Evolutionary conservation across 441 rosid genomes (phyloP).

Genomic region (California macrophylla): DNA sequence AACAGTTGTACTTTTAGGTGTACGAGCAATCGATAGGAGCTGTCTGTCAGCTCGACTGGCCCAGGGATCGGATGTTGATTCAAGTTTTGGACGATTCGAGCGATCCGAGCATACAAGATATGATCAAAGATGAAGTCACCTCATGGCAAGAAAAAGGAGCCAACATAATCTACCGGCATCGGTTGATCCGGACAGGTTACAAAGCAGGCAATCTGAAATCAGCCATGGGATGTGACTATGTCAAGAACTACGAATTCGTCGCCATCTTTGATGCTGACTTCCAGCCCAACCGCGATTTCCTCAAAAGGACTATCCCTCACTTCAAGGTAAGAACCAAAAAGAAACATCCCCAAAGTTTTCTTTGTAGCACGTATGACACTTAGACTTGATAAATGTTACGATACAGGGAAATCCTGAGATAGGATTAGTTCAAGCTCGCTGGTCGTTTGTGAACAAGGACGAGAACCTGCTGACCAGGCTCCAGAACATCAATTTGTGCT

Average conservation of each 20-base stretch:
- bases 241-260: slow-evolving; percentile 56
- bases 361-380: no score
- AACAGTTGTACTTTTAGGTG: slow-evolving; percentile 23
- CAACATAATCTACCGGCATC: slow-evolving; percentile 54
- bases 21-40: slow-evolving; percentile 60
- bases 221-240: slow-evolving; percentile 67
- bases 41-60: slow-evolving; percentile 65
- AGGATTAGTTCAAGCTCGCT: slow-evolving; percentile 81
- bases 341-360: no score
- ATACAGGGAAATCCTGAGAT: slow-evolving; percentile 52
- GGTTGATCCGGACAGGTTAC: slow-evolving; percentile 67
- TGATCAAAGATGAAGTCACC: slow-evolving; percentile 55
- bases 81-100: slow-evolving; percentile 70
- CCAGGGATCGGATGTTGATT: slow-evolving; percentile 51
- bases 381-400: no score
- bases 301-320: slow-evolving; percentile 54
- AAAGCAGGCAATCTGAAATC: slow-evolving; percentile 79
- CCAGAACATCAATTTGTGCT: slow-evolving; percentile 76
- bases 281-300: slow-evolving; percentile 63
- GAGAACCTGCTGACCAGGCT: slow-evolving; percentile 83
- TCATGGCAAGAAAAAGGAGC: slow-evolving; percentile 52
- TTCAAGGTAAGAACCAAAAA: slow-evolving; percentile 24
- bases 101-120: slow-evolving; percentile 39
- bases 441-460: slow-evolving; percentile 87
- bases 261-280: slow-evolving; percentile 69